Evolutionary conservation across 345 rosid species (phyloP), one percentile per base, ranked within the genome.

Genomic region (Punica granatum): DNA sequence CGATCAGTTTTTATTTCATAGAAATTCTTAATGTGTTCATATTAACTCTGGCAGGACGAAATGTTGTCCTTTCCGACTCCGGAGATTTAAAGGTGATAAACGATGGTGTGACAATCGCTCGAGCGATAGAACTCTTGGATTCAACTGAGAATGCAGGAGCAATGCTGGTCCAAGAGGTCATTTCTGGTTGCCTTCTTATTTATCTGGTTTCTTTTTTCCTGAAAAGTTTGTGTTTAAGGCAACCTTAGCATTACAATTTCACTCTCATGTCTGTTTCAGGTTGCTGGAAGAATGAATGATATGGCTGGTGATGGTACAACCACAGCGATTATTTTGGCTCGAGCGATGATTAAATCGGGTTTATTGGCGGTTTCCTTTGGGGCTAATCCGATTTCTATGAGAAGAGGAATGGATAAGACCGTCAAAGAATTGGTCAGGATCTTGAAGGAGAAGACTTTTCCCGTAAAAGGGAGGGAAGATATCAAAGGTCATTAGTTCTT

Each of bases 251-350:
- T 65, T 28, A 60, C 2, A 10, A n/a, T 18, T 31, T 9, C 42
- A 0, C 14, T 8, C 63, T 42, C 26, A 31, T 35, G 34, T 54
- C 13, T 81, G 34, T 18, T 37, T 77, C 73, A 90, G 96, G 98
- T 90, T 74, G 98, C 89, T 19, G 75, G 70, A 73, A 84, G 83
- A 74, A 88, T 85, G 92, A 93, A 93, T 36, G 87, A 81, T 3
- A 76, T 87, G 76, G 98, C 94, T 43, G 97, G 98, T 65, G 97
- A 90, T 78, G 97, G 97, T 63, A 93, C 97, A 0, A 84, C 97
- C 6, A 90, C 94, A 54, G 97, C 96, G 1, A 84, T 88, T 35
- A 79, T 92, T 67, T 81, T 92, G 80, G 92, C 98, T 66, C 84
- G 90, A 70, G 90, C 74, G 61, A 84, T 90, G 87, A 83, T 90